Evolutionary conservation across 2,329 filamentous ascomycete species (phyloP), one percentile per base, ranked within the genome.

Genomic region (Penicillium sp.): DNA sequence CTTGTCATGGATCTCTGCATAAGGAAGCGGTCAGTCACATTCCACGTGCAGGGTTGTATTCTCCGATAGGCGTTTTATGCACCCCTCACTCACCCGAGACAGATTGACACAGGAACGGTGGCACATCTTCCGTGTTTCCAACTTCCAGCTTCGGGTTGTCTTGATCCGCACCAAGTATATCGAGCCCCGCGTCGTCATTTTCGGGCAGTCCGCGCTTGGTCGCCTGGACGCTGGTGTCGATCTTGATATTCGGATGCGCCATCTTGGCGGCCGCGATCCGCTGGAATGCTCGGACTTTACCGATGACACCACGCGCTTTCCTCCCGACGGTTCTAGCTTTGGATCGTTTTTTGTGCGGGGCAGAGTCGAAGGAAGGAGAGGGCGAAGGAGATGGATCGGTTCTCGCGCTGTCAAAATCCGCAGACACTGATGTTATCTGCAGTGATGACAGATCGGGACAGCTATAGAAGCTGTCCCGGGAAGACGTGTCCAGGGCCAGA

Each of bases 1-100:
- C 67, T 85, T 87, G 56, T 77, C 72, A 58, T 81, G 78, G 49
- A 88, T 79, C 55, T 87, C 85, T 86, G 66, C 50, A 55, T 29
- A 33, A 31, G 44, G 39, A 55, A 61, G 55, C 47, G 58, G 51
- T 54, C 58, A 66, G 66, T 59, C 43, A 50, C 39, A 54, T 49
- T 62, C 55, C 62, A 65, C 58, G 56, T 65, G 64, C 53, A 48
- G 27, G n/a, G n/a, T 35, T 54, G 33, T 61, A 53, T 65, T 60
- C 55, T 58, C 62, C 61, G 59, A 62, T 49, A 57, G 60, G 49
- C 43, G 50, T 52, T 45, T 52, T 27, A 61, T 56, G 59, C 57
- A 66, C 55, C 58, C 59, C 49, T 56, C 60, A 73, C 73, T 69
- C 43, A 78, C 75, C 75, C 62, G 69, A 58, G 48, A 69, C 64